These are phyloP conservation scores for Sphagnum contortum DNA, from an alignment of 225 moss, liverwort and hornwort genomes.

Conservation along the genomic window DNA sequence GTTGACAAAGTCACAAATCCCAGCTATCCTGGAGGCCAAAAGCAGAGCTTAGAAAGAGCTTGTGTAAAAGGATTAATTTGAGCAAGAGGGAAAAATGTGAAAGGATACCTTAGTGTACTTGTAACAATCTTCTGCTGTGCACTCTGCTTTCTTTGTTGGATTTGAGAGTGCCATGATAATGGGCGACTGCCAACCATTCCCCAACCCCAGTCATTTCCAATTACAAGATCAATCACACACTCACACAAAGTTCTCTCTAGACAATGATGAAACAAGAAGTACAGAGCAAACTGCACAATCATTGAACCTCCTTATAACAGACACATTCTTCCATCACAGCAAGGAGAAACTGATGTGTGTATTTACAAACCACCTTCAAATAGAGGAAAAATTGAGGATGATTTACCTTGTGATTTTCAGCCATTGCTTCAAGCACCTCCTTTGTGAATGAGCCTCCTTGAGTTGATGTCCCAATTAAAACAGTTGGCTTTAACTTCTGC, in stretches of 20 bases:
- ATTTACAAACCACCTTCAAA: no score
- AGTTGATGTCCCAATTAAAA: constrained; percentile 76
- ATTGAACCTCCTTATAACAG: no score
- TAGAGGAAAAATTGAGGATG: constrained; percentile 16
- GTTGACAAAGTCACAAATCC: no score
- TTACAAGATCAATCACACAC: no score
- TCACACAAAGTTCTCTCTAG: no score
- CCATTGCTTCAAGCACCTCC: constrained; percentile 68
- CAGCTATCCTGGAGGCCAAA: no score
- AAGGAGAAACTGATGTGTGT: neutral
- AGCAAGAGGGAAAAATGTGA: no score
- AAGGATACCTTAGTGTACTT: constrained; percentile 37
- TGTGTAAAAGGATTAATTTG: no score
- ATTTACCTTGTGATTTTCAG: constrained; percentile 56
- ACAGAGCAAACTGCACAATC: no score
- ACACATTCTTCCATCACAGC: neutral
- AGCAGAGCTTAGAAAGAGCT: no score
- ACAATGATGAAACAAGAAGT: no score
- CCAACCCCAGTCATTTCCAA: no score
- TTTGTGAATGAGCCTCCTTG: constrained; percentile 56
- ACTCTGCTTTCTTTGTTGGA: constrained; percentile 73
- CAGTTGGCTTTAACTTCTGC: constrained; percentile 73
- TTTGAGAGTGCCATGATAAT: constrained; percentile 69
- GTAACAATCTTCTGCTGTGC: constrained; percentile 71
- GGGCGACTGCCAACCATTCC: constrained; percentile 21